Base-by-base conservation (phyloP, 371 early-diverging fungal species). In the Circinella umbellata region DNA sequence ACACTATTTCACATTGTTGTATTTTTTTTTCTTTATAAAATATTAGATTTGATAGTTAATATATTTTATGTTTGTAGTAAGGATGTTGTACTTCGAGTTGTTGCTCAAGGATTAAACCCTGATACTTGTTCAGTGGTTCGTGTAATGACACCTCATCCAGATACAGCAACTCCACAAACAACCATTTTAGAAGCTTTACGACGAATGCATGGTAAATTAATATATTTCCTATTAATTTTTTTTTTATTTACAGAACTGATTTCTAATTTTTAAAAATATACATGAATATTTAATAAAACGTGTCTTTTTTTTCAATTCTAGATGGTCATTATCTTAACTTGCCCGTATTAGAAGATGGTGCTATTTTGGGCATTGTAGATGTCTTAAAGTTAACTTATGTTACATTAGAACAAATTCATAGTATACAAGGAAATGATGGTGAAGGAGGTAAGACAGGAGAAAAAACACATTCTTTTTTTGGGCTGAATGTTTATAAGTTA, bases 111-210 rank as follows among this genome's bases (percentile, higher is more conserved):
- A 8, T 79, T 97, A 46, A 94, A 95, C 76, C 97, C 98, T 60
- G 86, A 86, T 67, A 94, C 86, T 34, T 97, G 98, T 74, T 92
- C 93, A 48, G 97, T 98, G 46, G 93, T 96, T 36, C 92, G 97
- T 70, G 97, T 98, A 18, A 97, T 98, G 98, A 99, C 99, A 0
- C 98, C 98, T 62, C 96, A 98, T 69, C 99, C 99, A 5, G 98
- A 99, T 81, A 93, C 94, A 14, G 95, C 96, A 2, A 74, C 88
- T 49, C 86, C 93, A 17, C 81, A 89, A 38, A 93, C 93, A 42
- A 89, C 95, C 61, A 94, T 98, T 67, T 78, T 98, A 67, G 97
- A 97, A 46, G 99, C 98, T 7, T 86, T 99, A 66, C 94, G 94
- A 79, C 95, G 95, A 78, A 94, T 99, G 92, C 90, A 99, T 80